These are phyloP conservation scores for Trichothecium sympodiale DNA, from an alignment of 2,329 filamentous ascomycete genomes.

Conservation along the genomic window DNA sequence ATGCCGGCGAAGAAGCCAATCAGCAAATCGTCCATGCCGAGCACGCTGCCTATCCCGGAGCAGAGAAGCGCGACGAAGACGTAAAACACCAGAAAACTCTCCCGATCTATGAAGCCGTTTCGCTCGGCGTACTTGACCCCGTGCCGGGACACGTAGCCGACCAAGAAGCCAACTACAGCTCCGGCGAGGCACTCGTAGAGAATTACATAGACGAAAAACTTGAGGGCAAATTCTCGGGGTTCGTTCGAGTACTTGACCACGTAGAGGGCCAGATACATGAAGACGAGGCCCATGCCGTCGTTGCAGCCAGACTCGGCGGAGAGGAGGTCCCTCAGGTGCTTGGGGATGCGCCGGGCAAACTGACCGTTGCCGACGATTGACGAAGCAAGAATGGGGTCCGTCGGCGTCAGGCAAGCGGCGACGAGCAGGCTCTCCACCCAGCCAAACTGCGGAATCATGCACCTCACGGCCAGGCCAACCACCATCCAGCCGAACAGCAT, in stretches of 20 bases:
- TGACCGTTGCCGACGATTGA: slow-evolving; percentile 98
- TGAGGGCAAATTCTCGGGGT: slow-evolving; percentile 57
- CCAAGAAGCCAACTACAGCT: slow-evolving; percentile 71
- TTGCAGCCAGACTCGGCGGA: slow-evolving; percentile 98
- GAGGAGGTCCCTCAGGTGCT: slow-evolving; percentile 88
- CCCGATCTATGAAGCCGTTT: slow-evolving; percentile 78
- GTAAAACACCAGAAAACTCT: slow-evolving; percentile 98
- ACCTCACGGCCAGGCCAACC: slow-evolving; percentile 91
- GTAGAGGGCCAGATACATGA: slow-evolving; percentile 87
- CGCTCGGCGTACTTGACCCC: slow-evolving; percentile 82
- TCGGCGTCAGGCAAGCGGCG: slow-evolving; percentile 91
- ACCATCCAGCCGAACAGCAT: slow-evolving; percentile 96
- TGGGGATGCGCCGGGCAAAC: slow-evolving; percentile 93
- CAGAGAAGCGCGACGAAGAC: slow-evolving; percentile 94
- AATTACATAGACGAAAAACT: slow-evolving; percentile 85
- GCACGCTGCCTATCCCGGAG: slow-evolving; percentile 80
- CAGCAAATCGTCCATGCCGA: slow-evolving; percentile 87
- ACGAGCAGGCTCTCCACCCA: slow-evolving; percentile 86
- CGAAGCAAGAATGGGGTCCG: slow-evolving; percentile 90
- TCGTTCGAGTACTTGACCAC: slow-evolving; percentile 70
- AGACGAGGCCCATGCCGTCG: slow-evolving; percentile 98
- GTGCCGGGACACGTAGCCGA: slow-evolving; percentile 85
- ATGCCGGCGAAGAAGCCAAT: slow-evolving; percentile 93
- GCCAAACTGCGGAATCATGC: slow-evolving; percentile 64
- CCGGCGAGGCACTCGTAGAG: slow-evolving; percentile 96